Conservation (phyloP, 225 moss, liverwort and hornwort genomes). For the Pseudisothecium myosuroides region DNA sequence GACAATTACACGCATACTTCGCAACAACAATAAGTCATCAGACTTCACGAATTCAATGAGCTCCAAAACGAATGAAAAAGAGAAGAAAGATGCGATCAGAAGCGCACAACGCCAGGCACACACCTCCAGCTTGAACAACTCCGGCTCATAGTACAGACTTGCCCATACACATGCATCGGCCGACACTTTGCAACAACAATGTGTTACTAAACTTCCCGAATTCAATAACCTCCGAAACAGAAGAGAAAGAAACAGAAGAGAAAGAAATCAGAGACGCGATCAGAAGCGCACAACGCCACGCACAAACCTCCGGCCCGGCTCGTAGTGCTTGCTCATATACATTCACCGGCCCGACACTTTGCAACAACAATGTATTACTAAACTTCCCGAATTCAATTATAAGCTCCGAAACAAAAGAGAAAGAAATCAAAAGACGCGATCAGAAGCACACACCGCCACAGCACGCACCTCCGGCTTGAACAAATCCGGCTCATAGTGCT, state of each 20-base stretch:
- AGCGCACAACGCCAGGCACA: neutral
- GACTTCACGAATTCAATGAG: neutral
- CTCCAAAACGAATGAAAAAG: neutral
- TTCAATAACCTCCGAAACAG: neutral
- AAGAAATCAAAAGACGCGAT: too few species aligned
- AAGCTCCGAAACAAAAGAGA: too few species aligned
- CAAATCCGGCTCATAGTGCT: too few species aligned
- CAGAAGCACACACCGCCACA: too few species aligned
- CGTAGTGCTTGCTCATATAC: too few species aligned
- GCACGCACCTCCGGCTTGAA: too few species aligned
- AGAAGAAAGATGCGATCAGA: neutral
- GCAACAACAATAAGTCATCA: neutral
- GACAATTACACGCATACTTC: neutral
- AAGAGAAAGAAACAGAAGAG: neutral
- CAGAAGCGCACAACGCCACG: neutral
- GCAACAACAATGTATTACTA: too few species aligned
- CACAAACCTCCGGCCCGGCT: too few species aligned
- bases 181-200: neutral
- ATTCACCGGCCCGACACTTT: too few species aligned
- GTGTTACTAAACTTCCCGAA: neutral
- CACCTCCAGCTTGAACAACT: conserved; percentile 18
- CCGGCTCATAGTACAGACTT: conserved; percentile 20
- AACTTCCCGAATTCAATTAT: too few species aligned
- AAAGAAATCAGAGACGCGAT: too few species aligned
- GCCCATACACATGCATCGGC: neutral